Base-by-base conservation (phyloP, 305 asterid species). In the Andrographis paniculata region DNA sequence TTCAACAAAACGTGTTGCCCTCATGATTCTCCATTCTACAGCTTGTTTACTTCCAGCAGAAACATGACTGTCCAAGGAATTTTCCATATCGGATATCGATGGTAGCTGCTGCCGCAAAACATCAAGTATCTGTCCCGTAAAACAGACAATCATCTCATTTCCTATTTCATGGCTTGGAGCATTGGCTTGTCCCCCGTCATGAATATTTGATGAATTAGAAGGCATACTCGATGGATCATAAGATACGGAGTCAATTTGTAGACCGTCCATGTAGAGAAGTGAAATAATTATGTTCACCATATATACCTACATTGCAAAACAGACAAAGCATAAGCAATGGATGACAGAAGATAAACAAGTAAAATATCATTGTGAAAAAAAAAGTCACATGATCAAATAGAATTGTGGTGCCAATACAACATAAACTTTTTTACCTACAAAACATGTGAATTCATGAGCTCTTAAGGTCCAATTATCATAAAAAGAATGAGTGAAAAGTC, bases 221-320 rank as follows among this genome's bases (percentile, higher is more conserved):
- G 72, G 62, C 50, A 73, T 68, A 57, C 62, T 63, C 46, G 65
- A 56, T 62, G 69, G 74, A 69, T 79, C 77, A 64, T 51, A 55
- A 43, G 85, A 66, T 48, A 74, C 60, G 51, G 63, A 61, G 66
- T 79, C 79, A 52, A 57, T 68, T 62, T 76, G 74, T 60, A 87
- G 76, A 71, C 73, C 80, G 79, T 83, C 94, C 89, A 91, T 83
- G 66, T 80, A 76, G 44, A 91, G 69, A 54, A 87, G 93, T 50
- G 99, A 87, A 53, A 83, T 75, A 58, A 80, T 66, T 54, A 83
- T 77, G 73, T 83, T 91, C 76, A 77, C 95, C 87, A 75, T 68
- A 67, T 87, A 69, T 73, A 91, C 71, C 96, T 91, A 95, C 82
- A 80, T 71, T 48, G 58, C 28, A 53, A 52, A 44, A 15, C 60